Evolutionary conservation across 1,284 basidiomycete species (phyloP), one percentile per base, ranked within the genome.

Genomic region (Cutaneotrichosporon daszewskae): DNA sequence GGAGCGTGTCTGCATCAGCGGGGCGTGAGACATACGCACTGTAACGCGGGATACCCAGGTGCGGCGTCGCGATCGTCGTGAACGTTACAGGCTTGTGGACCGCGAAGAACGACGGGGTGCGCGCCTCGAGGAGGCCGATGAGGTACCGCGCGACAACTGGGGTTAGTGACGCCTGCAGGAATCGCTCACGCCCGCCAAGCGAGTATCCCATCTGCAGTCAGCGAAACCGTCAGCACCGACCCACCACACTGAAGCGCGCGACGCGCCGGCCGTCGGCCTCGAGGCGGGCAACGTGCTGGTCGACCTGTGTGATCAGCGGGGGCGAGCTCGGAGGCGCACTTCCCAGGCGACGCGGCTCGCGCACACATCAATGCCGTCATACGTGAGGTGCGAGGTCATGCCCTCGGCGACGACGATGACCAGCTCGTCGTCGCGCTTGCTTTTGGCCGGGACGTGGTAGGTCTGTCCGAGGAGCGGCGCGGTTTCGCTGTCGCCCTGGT

Each of bases 1-100:
- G 66, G 26, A 84, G 69, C 1, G 82, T 63, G 41, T 60, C 64
- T 67, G 43, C 10, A 33, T 43, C 26, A 46, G 46, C 7, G 36
- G 14, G 17, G 25, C 18, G 5, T 7, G 5, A 28, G 33, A 16
- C n/a, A 11, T 4, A 56, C 62, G 20, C 16, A 64, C 64, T 67
- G 53, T 67, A 67, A 5, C 54, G 47, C 1, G 62, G 61, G 10
- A 67, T 55, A 20, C 64, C 64, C 24, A 62, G 53, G 45, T 65
- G 60, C 49, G 68, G 68, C 5, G 62, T 59, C 11, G 66, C 66
- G 13, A 69, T 61, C 2, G 68, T 68, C 4, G 64, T 56, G 36
- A 71, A 69, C 2, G 58, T 53, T 11, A 59, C 52, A 1, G 68
- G 62, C 12, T 40, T 35, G 46, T 67, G 58, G 25, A 32, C 24